Percentiles rank a stretch among this genome's conserved stretches.
Evolutionary conservation across 768 basidiomycete genomes (phyloP).

Genomic region (Lentinula sp.): DNA sequence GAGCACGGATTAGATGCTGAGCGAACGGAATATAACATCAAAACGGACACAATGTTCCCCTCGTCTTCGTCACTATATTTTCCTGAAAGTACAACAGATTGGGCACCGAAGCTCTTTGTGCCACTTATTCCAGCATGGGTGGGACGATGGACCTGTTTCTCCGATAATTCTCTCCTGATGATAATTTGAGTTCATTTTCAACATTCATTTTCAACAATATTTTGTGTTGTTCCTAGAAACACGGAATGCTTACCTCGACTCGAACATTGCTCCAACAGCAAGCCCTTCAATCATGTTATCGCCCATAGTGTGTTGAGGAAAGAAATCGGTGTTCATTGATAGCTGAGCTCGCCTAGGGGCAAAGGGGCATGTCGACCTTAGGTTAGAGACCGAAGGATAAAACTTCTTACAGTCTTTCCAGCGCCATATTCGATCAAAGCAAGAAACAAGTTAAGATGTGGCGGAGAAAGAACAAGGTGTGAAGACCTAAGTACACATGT

Average conservation of each 20-base stretch:
- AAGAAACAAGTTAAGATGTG: neutral
- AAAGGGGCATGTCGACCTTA: neutral
- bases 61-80: slow-evolving; percentile 38
- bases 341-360: slow-evolving; percentile 7
- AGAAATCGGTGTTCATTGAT: slow-evolving; percentile 14
- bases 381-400: no score
- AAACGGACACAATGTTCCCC: slow-evolving; percentile 30
- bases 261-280: slow-evolving; percentile 17
- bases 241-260: slow-evolving; percentile 11
- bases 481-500: neutral
- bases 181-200: neutral
- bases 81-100: slow-evolving; percentile 32
- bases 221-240: no score
- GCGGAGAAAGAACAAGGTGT: neutral
- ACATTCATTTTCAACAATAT: neutral
- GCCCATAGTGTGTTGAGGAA: slow-evolving; percentile 16
- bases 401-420: neutral
- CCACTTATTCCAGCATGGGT: slow-evolving; percentile 30
- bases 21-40: neutral
- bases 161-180: slow-evolving; percentile 20
- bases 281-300: slow-evolving; percentile 17
- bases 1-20: neutral
- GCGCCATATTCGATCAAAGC: neutral
- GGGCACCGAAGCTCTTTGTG: slow-evolving; percentile 23
- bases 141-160: slow-evolving; percentile 20